Conservation (phyloP, 495 filamentous ascomycete species). For the Tuber calosporum region DNA sequence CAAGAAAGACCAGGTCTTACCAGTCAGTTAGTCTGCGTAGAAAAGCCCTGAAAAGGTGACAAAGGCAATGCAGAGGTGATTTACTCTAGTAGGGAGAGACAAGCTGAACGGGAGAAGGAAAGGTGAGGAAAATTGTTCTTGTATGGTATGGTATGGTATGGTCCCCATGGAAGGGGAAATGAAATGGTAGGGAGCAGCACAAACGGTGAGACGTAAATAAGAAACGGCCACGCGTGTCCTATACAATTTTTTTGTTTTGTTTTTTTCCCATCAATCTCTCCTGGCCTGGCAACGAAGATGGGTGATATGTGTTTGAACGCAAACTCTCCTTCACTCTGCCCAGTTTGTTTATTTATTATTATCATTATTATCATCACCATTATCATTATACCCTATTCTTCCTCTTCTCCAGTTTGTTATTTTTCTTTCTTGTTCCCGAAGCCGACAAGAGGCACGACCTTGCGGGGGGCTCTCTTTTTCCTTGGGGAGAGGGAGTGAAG, state of each 20-base stretch:
- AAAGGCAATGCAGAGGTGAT: background rate
- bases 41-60: background rate
- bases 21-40: background rate
- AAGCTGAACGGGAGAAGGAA: background rate
- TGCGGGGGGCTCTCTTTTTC: background rate
- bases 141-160: background rate
- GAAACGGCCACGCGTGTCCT: background rate
- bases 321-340: background rate
- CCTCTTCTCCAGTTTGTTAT: background rate
- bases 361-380: background rate
- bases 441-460: background rate
- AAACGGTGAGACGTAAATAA: conserved; percentile 1
- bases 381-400: background rate
- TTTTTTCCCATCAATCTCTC: background rate
- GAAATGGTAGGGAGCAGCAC: background rate
- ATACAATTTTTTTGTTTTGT: background rate
- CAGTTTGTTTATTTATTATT: background rate
- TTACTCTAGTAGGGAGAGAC: background rate
- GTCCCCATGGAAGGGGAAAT: background rate
- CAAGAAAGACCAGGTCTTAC: background rate
- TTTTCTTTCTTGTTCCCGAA: background rate
- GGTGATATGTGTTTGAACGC: background rate
- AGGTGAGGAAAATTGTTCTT: background rate
- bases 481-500: background rate
- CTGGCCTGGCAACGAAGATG: background rate